Evolutionary conservation across 768 basidiomycete genomes (phyloP).

Genomic region (Auriculariales sp.): DNA sequence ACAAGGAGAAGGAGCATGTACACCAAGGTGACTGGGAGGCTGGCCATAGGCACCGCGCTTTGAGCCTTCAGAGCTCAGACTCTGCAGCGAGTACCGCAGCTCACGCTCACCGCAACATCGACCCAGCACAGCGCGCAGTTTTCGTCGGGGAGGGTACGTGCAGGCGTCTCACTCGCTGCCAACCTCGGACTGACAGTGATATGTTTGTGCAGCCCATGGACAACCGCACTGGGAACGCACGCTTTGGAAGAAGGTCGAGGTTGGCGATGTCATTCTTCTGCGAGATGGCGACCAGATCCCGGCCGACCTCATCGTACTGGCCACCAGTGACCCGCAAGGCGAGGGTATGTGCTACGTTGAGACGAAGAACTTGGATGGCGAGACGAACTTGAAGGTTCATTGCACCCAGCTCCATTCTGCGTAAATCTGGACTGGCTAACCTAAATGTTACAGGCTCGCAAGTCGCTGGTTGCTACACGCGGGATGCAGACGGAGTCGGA

Average conservation of each 20-base stretch:
- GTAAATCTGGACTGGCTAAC: too few relatives aligned
- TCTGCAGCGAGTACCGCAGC: background rate
- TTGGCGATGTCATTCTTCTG: conserved; percentile 87
- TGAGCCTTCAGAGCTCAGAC: background rate
- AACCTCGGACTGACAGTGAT: background rate
- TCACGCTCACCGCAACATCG: background rate
- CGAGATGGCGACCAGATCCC: conserved; percentile 93
- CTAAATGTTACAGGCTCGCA: too few relatives aligned
- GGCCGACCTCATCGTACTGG: conserved; percentile 85
- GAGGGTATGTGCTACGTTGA: conserved; percentile 91
- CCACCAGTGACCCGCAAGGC: conserved; percentile 59
- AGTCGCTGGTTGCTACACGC: conserved; percentile 60
- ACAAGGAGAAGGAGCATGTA: too few relatives aligned
- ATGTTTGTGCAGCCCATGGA: conserved; percentile 21
- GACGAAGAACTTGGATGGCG: conserved; percentile 96
- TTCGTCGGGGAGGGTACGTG: background rate
- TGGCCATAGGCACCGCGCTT: too few relatives aligned
- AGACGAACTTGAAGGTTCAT: conserved; percentile 92
- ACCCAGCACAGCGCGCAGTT: background rate
- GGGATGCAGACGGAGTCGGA: conserved; percentile 76
- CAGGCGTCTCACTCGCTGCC: background rate
- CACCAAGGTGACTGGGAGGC: too few relatives aligned
- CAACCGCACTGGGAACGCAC: conserved; percentile 86
- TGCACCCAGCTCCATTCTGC: too few relatives aligned
- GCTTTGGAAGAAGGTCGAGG: conserved; percentile 96